A percentile compares a stretch with the other conserved stretches of the same genome.
phyloP scores from a whole-genome alignment of 1,284 basidiomycete species.

The Cryptococcus wingfieldii region DNA sequence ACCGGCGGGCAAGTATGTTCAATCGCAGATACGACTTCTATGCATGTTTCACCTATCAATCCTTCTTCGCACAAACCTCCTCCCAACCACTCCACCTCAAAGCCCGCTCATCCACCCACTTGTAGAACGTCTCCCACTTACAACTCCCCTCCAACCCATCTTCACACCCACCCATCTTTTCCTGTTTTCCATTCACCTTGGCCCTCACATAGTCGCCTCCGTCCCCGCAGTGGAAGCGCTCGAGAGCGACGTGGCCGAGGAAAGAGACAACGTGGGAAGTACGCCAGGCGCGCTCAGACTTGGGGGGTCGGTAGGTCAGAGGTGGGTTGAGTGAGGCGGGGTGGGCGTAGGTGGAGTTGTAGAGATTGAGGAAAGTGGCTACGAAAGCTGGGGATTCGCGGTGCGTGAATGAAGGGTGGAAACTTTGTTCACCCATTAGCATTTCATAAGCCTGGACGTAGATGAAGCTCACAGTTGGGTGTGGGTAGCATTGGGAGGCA shows the following conservation, averaged over 20 bases:
- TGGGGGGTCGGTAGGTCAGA: slow-evolving; percentile 23
- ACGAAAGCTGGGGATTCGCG: slow-evolving; percentile 51
- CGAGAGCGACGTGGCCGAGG: slow-evolving; percentile 50
- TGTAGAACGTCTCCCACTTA: slow-evolving; percentile 38
- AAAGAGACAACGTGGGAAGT: slow-evolving; percentile 51
- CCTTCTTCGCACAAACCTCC: slow-evolving; percentile 26
- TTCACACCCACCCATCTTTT: slow-evolving; percentile 45
- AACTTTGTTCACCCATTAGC: slow-evolving; percentile 16
- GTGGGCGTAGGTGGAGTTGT: slow-evolving; percentile 41
- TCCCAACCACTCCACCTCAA: slow-evolving; percentile 41
- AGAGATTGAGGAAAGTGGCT: slow-evolving; percentile 49
- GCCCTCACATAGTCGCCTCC: slow-evolving; percentile 41
- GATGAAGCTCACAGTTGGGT: slow-evolving; percentile 32
- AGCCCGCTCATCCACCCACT: slow-evolving; percentile 40
- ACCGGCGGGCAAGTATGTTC: too few species aligned
- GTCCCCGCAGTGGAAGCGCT: slow-evolving; percentile 40
- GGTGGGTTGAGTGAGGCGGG: slow-evolving; percentile 34
- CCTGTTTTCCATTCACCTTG: slow-evolving; percentile 50
- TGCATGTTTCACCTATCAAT: not conserved
- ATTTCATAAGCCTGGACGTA: not conserved
- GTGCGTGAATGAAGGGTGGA: slow-evolving; percentile 51
- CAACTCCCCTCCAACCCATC: slow-evolving; percentile 46
- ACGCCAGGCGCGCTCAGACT: slow-evolving; percentile 38
- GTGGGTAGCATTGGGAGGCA: slow-evolving; percentile 46
- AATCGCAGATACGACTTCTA: too few species aligned